Evolutionary conservation across 371 early-diverging fungal species (phyloP).

Genomic region (Nematocida sp.): DNA sequence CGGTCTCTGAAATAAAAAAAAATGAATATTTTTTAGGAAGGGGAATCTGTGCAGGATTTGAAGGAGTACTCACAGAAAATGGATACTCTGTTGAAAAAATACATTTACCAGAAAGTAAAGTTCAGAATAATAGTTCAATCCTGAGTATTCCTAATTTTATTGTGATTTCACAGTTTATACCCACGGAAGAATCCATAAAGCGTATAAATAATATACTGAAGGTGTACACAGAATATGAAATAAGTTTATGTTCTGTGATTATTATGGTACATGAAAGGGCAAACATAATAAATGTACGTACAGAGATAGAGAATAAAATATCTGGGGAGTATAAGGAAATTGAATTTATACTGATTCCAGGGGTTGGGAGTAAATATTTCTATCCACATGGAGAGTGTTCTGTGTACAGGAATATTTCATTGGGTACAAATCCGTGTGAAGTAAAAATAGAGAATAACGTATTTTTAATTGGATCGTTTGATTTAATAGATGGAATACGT

Average conservation of each 20-base stretch:
- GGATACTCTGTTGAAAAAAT: conserved; percentile 5
- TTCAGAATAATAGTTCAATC: not conserved
- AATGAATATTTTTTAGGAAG: conserved; percentile 26
- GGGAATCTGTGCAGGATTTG: conserved; percentile 43
- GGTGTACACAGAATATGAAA: conserved; percentile 19
- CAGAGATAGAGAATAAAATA: not conserved
- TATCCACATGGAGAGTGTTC: conserved; percentile 29
- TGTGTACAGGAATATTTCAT: not conserved
- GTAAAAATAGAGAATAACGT: conserved; percentile 1
- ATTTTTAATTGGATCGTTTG: conserved; percentile 40
- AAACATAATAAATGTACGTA: not conserved
- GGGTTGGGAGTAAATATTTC: conserved; percentile 6
- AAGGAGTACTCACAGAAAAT: conserved; percentile 12
- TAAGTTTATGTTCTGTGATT: conserved; percentile 5
- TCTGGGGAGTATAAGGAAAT: not conserved
- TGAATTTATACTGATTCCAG: conserved; percentile 42
- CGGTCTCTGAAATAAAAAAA: not conserved
- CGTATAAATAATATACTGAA: not conserved
- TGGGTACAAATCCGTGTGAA: conserved; percentile 17
- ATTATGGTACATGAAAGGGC: conserved; percentile 24
- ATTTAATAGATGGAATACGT: conserved; percentile 24
- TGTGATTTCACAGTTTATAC: conserved; percentile 14
- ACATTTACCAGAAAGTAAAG: not conserved
- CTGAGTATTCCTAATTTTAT: not conserved
- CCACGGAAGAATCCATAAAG: conserved; percentile 6